A percentile compares a stretch with the other conserved stretches of the same genome.
Conservation (phyloP, 192 early-diverging fungal species). For the Dissophora globulifera region DNA sequence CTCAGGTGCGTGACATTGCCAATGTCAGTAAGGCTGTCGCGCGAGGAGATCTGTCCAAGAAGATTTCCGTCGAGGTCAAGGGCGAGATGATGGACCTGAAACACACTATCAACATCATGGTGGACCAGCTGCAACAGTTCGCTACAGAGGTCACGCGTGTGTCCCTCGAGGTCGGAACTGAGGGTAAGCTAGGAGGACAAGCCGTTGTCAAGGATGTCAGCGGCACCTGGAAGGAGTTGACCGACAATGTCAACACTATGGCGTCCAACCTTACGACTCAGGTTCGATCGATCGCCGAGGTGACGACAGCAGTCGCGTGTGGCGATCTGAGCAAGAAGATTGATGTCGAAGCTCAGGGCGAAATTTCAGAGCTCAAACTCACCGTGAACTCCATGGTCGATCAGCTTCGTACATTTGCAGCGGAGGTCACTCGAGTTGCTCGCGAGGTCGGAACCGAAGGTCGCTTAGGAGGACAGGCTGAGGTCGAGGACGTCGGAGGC, state of each 20-base stretch:
- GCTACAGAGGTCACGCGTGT: slow-evolving; percentile 68
- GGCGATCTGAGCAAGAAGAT: slow-evolving; percentile 65
- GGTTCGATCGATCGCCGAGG: slow-evolving; percentile 68
- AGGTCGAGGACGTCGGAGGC: slow-evolving; percentile 63
- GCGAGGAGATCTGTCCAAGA: slow-evolving; percentile 71
- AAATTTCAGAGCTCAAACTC: slow-evolving; percentile 60
- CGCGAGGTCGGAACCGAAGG: slow-evolving; percentile 74
- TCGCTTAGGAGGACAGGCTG: slow-evolving; percentile 66
- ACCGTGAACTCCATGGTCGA: slow-evolving; percentile 69
- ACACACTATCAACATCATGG: slow-evolving; percentile 76
- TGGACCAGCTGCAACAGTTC: slow-evolving; percentile 69
- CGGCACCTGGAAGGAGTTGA: slow-evolving; percentile 74
- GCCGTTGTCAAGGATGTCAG: slow-evolving; percentile 64
- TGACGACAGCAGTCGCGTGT: slow-evolving; percentile 67
- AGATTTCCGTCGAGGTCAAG: slow-evolving; percentile 66
- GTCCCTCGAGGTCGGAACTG: slow-evolving; percentile 61
- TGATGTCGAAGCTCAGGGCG: slow-evolving; percentile 61
- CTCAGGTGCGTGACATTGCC: slow-evolving; percentile 76
- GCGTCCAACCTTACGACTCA: slow-evolving; percentile 64
- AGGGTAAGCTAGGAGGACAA: slow-evolving; percentile 64
- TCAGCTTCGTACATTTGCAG: slow-evolving; percentile 64
- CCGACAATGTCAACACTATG: slow-evolving; percentile 74
- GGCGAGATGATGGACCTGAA: slow-evolving; percentile 78
- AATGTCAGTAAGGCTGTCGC: slow-evolving; percentile 70
- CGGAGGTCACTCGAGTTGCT: slow-evolving; percentile 74